Conservation (phyloP, 2,329 filamentous ascomycete species). For the Ophiostoma populinum region DNA sequence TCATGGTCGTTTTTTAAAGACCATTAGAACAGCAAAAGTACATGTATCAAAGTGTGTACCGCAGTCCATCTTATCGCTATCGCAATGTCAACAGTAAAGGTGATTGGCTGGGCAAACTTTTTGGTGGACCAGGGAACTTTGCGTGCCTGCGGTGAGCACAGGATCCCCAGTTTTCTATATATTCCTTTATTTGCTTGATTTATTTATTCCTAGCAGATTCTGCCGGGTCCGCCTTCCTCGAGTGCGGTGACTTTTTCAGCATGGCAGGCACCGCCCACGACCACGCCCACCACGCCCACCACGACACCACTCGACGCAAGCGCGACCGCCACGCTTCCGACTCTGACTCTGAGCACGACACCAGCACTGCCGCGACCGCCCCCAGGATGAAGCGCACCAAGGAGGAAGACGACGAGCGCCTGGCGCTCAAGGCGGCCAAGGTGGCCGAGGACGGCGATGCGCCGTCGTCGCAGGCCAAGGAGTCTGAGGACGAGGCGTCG, state of each 20-base stretch:
- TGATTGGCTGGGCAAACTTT: constrained; percentile 1
- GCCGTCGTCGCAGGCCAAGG: not conserved
- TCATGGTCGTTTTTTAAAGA: no score
- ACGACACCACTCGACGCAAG: constrained; percentile 2
- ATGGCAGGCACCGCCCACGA: constrained; percentile 6
- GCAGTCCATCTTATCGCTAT: no score
- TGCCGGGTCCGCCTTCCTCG: not conserved
- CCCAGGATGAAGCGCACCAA: constrained; percentile 18
- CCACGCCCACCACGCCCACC: not conserved
- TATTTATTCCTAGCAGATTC: constrained; percentile 3
- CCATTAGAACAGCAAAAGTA: no score
- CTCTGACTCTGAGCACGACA: constrained; percentile 13
- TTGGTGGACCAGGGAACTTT: no score
- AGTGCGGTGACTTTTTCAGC: constrained; percentile 2
- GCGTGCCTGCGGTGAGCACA: not conserved
- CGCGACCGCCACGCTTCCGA: not conserved
- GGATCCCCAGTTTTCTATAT: constrained; percentile 7
- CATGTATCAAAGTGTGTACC: no score
- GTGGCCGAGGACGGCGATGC: constrained; percentile 7
- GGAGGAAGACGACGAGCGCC: constrained; percentile 8
- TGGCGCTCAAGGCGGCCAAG: constrained; percentile 7
- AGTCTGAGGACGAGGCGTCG: not conserved
- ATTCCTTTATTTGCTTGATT: constrained; percentile 1
- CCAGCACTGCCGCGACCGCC: constrained; percentile 10
- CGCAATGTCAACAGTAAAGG: no score